phyloP scores from a whole-genome alignment of 768 basidiomycete genomes.

The Piloderma croceum region DNA sequence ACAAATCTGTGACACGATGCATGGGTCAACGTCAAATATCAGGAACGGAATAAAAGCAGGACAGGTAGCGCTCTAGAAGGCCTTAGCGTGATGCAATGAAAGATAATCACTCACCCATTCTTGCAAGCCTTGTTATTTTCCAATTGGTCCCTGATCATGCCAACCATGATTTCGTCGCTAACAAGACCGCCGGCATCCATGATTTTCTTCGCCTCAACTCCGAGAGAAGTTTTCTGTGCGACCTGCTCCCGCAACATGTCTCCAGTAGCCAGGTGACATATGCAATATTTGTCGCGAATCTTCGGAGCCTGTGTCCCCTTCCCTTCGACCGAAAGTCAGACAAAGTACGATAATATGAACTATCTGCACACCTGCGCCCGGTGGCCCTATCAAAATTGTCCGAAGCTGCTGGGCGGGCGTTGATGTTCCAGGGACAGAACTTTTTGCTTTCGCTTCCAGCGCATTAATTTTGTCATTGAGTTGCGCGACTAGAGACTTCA shows the following conservation, averaged over 20 bases:
- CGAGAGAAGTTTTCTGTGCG: conserved; percentile 76
- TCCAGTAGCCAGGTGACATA: conserved; percentile 97
- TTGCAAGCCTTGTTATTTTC: conserved; percentile 89
- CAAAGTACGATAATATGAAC: conserved; percentile 1
- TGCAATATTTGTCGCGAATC: conserved; percentile 88
- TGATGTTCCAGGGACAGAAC: conserved; percentile 33
- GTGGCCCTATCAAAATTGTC: conserved; percentile 92
- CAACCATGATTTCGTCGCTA: conserved; percentile 93
- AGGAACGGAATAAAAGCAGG: neutral
- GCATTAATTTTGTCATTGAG: conserved; percentile 83
- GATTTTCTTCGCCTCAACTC: conserved; percentile 91
- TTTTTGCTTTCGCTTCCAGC: conserved; percentile 69
- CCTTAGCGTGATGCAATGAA: neutral
- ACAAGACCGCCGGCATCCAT: conserved; percentile 97
- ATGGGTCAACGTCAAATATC: neutral
- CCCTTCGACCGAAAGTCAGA: conserved; percentile 42
- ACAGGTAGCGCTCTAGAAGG: conserved; percentile 1
- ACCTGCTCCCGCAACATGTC: conserved; percentile 99
- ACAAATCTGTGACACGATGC: conserved; percentile 67
- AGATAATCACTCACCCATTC: conserved; percentile 95
- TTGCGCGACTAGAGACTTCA: conserved; percentile 88
- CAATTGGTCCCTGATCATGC: conserved; percentile 94
- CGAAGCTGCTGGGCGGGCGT: conserved; percentile 77
- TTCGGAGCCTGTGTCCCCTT: conserved; percentile 97
- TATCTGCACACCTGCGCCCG: conserved; percentile 78